Conservation (phyloP, 768 basidiomycete species). For the Kwoniella shandongensis region DNA sequence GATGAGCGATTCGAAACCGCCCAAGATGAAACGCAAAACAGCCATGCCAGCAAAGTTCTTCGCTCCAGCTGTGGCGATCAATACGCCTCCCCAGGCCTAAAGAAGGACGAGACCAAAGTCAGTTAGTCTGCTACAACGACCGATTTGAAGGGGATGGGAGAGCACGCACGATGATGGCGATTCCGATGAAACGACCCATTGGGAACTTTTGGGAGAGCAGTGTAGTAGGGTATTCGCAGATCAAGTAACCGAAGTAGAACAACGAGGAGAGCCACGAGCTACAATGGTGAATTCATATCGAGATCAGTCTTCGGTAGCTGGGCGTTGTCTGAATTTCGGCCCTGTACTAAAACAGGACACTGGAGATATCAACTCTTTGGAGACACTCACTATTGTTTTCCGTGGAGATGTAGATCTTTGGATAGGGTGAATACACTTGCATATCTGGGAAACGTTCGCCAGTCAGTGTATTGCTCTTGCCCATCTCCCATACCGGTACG, state of each 20-base stretch:
- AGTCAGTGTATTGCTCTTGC: neutral
- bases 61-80: constrained; percentile 4
- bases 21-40: constrained; percentile 4
- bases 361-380: neutral
- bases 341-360: too few species aligned
- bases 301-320: too few species aligned
- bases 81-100: constrained; percentile 4
- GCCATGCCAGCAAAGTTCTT: constrained; percentile 7
- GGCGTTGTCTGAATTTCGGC: too few species aligned
- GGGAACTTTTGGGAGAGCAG: constrained; percentile 6
- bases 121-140: neutral
- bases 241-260: constrained; percentile 6
- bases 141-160: neutral
- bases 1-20: constrained; percentile 8
- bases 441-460: too few species aligned
- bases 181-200: constrained; percentile 4
- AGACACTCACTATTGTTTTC: constrained; percentile 6
- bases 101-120: neutral
- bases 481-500: neutral
- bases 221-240: constrained; percentile 6
- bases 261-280: constrained; percentile 6
- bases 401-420: neutral
- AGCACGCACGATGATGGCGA: constrained; percentile 1
- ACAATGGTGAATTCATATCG: neutral
- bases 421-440: constrained; percentile 6